phyloP scores from a whole-genome alignment of 257 asterid genomes.

The Cruciata laevipes region DNA sequence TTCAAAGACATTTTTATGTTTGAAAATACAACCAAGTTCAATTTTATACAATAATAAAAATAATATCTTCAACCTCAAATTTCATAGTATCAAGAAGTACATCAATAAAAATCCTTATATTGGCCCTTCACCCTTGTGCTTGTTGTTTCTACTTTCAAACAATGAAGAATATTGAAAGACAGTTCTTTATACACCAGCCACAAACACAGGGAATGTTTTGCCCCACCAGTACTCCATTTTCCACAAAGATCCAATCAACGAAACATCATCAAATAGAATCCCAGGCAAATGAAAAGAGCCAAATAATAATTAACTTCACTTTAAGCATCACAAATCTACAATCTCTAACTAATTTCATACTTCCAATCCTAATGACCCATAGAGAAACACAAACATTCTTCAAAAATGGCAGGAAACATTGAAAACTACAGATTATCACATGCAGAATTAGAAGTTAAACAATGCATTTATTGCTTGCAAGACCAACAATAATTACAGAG shows the following conservation, averaged over 20 bases:
- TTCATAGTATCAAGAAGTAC: background rate
- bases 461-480: background rate
- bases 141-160: background rate
- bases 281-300: constrained; percentile 3
- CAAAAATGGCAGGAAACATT: background rate
- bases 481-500: background rate
- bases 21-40: background rate
- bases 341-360: background rate
- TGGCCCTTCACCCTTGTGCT: background rate
- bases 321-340: background rate
- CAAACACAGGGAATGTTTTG: constrained; percentile 13
- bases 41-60: background rate
- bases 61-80: background rate
- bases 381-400: background rate
- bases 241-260: constrained; percentile 13
- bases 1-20: too few relatives aligned
- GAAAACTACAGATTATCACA: constrained; percentile 1
- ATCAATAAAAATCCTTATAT: background rate
- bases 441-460: background rate
- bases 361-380: background rate
- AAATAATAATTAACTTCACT: constrained; percentile 13
- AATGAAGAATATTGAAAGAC: constrained; percentile 8
- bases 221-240: constrained; percentile 19
- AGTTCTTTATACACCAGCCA: constrained; percentile 8
- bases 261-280: constrained; percentile 6